Evolutionary conservation across 1,284 basidiomycete genomes (phyloP).

Genomic region (Sporisorium scitamineum): DNA sequence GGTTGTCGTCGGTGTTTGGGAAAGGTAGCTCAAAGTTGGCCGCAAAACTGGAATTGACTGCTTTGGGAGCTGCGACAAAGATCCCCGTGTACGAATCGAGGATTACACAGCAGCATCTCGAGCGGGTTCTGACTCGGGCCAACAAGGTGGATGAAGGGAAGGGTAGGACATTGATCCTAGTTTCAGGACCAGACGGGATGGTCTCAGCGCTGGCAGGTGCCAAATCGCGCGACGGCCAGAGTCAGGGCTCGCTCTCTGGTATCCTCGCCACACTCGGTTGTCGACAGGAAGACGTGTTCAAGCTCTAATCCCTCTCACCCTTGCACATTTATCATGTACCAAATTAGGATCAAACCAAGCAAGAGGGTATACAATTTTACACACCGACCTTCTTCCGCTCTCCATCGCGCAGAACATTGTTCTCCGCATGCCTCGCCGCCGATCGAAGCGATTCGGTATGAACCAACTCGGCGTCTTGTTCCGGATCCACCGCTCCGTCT

Average conservation of each 20-base stretch:
- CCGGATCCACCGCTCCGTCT: constrained; percentile 18
- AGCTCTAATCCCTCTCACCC: constrained; percentile 25
- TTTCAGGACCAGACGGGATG: constrained; percentile 56
- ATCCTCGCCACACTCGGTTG: constrained; percentile 26
- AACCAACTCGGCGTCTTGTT: constrained; percentile 18
- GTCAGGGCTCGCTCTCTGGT: constrained; percentile 42
- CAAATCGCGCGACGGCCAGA: constrained; percentile 37
- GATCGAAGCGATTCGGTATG: constrained; percentile 34
- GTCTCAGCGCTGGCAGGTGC: constrained; percentile 40
- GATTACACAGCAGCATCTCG: constrained; percentile 37
- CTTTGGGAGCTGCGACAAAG: not conserved
- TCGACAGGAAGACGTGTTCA: constrained; percentile 43
- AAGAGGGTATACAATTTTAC: constrained; percentile 17
- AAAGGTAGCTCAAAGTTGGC: constrained; percentile 3
- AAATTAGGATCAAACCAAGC: not conserved
- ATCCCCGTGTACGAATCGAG: constrained; percentile 45
- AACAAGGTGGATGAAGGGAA: not conserved
- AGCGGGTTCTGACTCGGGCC: not conserved
- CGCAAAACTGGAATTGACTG: constrained; percentile 14
- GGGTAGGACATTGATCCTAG: constrained; percentile 26
- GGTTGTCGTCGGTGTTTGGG: constrained; percentile 15
- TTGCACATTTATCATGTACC: not conserved
- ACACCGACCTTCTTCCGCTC: constrained; percentile 37
- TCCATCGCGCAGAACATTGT: constrained; percentile 36
- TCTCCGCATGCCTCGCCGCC: constrained; percentile 18